Evolutionary conservation across 352 stramenopile genomes (phyloP).

Genomic region (Globisporangium spinosum): DNA sequence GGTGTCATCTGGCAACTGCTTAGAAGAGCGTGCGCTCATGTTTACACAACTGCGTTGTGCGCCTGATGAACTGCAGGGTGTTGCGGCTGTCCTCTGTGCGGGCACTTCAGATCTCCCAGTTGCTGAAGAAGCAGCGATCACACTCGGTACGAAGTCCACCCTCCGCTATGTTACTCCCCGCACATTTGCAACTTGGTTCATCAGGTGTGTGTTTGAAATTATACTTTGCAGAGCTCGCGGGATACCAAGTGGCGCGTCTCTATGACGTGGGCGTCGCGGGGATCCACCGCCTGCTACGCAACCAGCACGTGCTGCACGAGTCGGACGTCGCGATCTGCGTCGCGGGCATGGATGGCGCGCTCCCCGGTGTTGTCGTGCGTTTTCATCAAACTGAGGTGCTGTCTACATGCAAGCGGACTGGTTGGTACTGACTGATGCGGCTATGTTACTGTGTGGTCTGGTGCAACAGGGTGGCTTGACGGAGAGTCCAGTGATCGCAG

Average conservation of each 20-base stretch:
- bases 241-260: constrained; percentile 73
- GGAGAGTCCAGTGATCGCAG: constrained; percentile 79
- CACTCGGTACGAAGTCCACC: constrained; percentile 50
- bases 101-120: constrained; percentile 95
- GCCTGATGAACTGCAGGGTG: background rate
- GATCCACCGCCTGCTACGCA: constrained; percentile 90
- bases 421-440: background rate
- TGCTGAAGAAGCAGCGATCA: constrained; percentile 94
- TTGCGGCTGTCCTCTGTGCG: constrained; percentile 89
- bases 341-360: constrained; percentile 96
- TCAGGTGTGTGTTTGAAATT: background rate
- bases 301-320: constrained; percentile 80
- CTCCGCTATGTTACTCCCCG: background rate
- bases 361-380: constrained; percentile 95
- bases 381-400: background rate
- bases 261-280: constrained; percentile 94
- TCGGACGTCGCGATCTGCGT: constrained; percentile 94
- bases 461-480: constrained; percentile 71
- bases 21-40: background rate
- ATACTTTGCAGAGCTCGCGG: constrained; percentile 72
- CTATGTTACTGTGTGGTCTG: background rate
- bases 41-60: background rate
- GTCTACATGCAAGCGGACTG: background rate
- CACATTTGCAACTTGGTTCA: background rate
- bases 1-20: background rate